Evolutionary conservation across 169 alveolate genomes (phyloP), one percentile per base, ranked within the genome.

Genomic region (Plasmodium billcollinsi): DNA sequence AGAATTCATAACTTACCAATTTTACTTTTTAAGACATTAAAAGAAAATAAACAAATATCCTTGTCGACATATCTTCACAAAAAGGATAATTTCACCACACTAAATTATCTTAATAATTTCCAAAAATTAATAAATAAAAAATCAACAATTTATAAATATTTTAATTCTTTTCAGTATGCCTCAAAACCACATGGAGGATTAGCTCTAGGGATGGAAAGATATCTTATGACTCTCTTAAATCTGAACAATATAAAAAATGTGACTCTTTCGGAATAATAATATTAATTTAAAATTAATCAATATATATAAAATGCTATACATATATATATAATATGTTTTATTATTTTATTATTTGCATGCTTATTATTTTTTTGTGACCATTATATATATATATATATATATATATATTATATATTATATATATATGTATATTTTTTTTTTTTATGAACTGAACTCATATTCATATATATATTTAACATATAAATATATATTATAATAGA

Each of bases 151-250:
- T 9, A 56, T 12, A 52, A 76, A 47, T 76, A 76, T 58, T 7
- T 76, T 43, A 76, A 62, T 49, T 76, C 89, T 9, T 76, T 76
- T 76, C 56, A 56, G 4, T 76, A 45, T 76, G 21, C 70, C 15
- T 76, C 89, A 11, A 76, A 76, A 0, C 89, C 89, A 11, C 89
- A 76, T 49, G 89, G 70, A n/a, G 89, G 89, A 18, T 26, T 76
- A 67, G 89, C 89, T 18, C 39, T 76, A 21, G 89, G 89, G n/a
- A 49, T 76, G 3, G 89, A 76, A 26, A 69, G 89, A 4, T 76
- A 26, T 58, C 67, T 76, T 12, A 52, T 76, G 52, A n/a, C 69
- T 45, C 29, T 58, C 8, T 49, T 76, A 8, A 76, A 76, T 58
- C 43, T 76, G 18, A 20, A 54, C 11, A 76, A 76, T 65, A 43